phyloP scores from a whole-genome alignment of 441 rosid genomes.

The Dalechampia spathulata region DNA sequence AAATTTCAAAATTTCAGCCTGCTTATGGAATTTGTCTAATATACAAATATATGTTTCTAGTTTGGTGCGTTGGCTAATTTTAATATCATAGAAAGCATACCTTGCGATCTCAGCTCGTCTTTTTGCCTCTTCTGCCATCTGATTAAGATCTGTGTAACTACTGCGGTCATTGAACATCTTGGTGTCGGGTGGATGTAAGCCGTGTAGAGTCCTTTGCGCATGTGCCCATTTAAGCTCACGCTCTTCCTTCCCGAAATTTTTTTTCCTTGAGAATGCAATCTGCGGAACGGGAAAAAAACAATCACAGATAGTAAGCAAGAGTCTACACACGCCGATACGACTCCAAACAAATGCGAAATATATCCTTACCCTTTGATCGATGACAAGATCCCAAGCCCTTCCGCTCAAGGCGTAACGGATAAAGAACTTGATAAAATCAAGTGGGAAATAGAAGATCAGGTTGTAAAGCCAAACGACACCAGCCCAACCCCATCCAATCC shows the following conservation, averaged over 20 bases:
- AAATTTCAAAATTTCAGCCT: no score
- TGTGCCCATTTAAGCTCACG: conserved; percentile 99
- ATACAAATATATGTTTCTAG: no score
- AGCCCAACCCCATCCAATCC: conserved; percentile 99
- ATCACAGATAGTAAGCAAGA: conserved; percentile 6
- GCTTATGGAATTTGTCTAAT: no score
- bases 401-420: conserved; percentile 90
- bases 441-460: conserved; percentile 74
- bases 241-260: conserved; percentile 91
- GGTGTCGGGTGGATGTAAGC: conserved; percentile 82
- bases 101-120: conserved; percentile 98
- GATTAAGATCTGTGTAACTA: conserved; percentile 75
- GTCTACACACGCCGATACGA: conserved; percentile 10
- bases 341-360: no score
- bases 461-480: conserved; percentile 97
- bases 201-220: conserved; percentile 90
- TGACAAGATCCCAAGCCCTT: conserved; percentile 97
- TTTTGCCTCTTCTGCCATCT: conserved; percentile 97
- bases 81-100: no score
- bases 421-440: conserved; percentile 83
- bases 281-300: no score
- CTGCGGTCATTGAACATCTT: conserved; percentile 83
- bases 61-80: no score
- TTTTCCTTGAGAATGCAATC: conserved; percentile 95
- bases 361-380: conserved; percentile 98